Evolutionary conservation across 2,329 filamentous ascomycete species (phyloP), one percentile per base, ranked within the genome.

Genomic region (Ceratocystis diversiconidia): DNA sequence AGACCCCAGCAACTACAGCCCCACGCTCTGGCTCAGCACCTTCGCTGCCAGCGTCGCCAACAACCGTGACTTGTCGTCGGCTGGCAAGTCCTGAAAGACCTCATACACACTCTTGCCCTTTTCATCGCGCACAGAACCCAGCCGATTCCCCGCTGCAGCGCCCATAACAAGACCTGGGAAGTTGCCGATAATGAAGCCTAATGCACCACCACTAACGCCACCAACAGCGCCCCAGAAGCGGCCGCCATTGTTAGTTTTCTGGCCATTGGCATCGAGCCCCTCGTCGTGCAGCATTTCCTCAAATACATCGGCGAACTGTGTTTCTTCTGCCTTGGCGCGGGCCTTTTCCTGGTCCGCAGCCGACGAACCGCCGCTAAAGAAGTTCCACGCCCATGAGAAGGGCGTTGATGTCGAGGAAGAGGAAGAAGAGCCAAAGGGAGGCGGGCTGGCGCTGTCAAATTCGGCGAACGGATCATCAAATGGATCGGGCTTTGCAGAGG

Each of bases 141-240:
- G 76, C 63, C 92, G 78, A 76, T 96, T 97, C 10, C 94, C 94
- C 0, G 92, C 92, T 1, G 96, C 92, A 1, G 90, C 90, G 2
- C 94, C 94, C 0, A 92, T 92, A 46, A 97, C 75, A 72, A 92
- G 82, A 0, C 94, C 94, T 0, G 92, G 89, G 61, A 96, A 84
- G 73, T 97, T 97, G 32, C 87, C 94, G 30, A 97, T 82, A 70
- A 99, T 99, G 75, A 97, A 97, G 0, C 94, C 94, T 74, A 99
- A 82, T 2, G 90, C 89, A 12, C 87, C 92, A 41, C 94, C 94
- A 72, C 90, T 94, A 50, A 92, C 75, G 1, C 90, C 91, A 2
- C 94, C 94, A 0, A 96, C 73, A 69, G 96, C 75, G 66, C 85
- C 82, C 92, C 94, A 99, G 75, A 99, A 95, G 70, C 85, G 85